A percentile compares a stretch with the other conserved stretches of the same genome.
Conservation (phyloP, 768 basidiomycete genomes). For the Mycena capillaripes region DNA sequence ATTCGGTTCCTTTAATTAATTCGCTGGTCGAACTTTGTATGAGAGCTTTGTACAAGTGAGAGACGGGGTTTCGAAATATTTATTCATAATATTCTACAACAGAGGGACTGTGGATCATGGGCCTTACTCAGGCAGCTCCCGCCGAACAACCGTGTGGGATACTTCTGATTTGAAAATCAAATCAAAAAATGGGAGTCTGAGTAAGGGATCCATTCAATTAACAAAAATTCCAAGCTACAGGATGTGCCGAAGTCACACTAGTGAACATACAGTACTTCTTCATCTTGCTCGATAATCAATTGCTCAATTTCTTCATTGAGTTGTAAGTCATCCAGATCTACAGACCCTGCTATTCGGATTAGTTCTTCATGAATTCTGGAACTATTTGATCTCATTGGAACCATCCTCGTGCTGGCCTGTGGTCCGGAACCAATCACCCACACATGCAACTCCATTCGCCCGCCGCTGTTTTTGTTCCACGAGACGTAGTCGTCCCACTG, state of each 20-base stretch:
- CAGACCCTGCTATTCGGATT: not conserved
- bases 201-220: too few species aligned
- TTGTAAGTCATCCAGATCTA: not conserved
- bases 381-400: not conserved
- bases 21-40: too few species aligned
- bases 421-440: not conserved
- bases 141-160: too few species aligned
- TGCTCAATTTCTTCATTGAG: not conserved
- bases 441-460: not conserved
- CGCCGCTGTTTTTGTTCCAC: not conserved
- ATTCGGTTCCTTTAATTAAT: too few species aligned
- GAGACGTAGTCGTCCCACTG: not conserved
- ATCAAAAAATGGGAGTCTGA: too few species aligned
- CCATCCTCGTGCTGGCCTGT: not conserved
- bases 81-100: too few species aligned
- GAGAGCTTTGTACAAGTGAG: too few species aligned
- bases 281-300: not conserved
- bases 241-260: not conserved
- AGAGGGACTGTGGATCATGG: too few species aligned
- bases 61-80: too few species aligned
- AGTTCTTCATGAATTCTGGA: not conserved
- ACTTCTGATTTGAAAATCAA: too few species aligned
- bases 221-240: too few species aligned
- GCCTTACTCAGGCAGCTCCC: too few species aligned
- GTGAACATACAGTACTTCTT: not conserved